Evolutionary conservation across 139 green algal genomes (phyloP).

Genomic region (Chlamydomonas applanata): DNA sequence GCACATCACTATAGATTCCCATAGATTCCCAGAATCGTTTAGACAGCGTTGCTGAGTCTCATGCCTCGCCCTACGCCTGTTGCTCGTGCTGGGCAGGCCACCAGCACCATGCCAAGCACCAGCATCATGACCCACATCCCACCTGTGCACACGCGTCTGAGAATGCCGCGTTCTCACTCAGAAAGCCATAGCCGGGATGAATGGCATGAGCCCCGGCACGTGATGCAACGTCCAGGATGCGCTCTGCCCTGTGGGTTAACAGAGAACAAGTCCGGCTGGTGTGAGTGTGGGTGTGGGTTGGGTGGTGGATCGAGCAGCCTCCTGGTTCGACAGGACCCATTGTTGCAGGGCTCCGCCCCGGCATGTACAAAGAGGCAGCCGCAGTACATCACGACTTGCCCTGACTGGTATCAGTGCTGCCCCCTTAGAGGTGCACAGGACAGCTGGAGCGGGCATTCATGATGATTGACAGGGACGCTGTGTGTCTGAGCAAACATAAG

Average conservation of each 20-base stretch:
- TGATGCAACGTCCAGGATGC: neutral
- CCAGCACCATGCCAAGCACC: too few relatives aligned
- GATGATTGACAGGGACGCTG: neutral
- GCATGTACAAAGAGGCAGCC: too few relatives aligned
- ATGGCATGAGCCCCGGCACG: constrained; percentile 40
- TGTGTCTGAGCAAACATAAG: neutral
- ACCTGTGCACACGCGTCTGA: constrained; percentile 47
- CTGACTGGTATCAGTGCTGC: too few relatives aligned
- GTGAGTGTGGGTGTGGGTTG: too few relatives aligned
- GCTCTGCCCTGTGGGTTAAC: neutral
- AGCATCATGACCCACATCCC: neutral
- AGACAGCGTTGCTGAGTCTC: neutral
- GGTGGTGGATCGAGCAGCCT: too few relatives aligned
- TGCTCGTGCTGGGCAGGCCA: neutral
- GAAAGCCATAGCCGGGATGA: constrained; percentile 86
- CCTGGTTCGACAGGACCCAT: too few relatives aligned
- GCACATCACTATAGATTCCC: too few relatives aligned
- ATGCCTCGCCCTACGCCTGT: neutral
- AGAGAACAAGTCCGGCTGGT: too few relatives aligned
- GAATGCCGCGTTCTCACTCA: constrained; percentile 79
- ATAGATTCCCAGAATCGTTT: too few relatives aligned
- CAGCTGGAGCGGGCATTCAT: neutral
- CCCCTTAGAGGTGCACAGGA: neutral
- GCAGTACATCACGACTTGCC: too few relatives aligned
- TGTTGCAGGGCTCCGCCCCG: too few relatives aligned